phyloP scores from a whole-genome alignment of 495 filamentous ascomycete genomes.

The Podospora australis region DNA sequence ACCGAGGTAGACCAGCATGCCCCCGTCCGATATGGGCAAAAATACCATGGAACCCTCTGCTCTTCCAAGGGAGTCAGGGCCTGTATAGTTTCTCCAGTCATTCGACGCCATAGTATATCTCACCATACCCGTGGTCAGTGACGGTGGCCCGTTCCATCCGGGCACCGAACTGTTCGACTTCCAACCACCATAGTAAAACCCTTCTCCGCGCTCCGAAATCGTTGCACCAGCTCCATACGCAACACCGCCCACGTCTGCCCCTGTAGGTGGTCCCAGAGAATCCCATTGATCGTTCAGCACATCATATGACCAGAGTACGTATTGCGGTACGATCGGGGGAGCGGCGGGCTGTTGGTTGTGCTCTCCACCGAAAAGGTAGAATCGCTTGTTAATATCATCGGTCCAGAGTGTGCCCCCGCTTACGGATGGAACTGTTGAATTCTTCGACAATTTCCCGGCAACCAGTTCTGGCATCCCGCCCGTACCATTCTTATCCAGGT shows the following conservation, averaged over 20 bases:
- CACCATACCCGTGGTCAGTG: constrained; percentile 35
- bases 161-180: constrained; percentile 37
- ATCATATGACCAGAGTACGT: constrained; percentile 40
- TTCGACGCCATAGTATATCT: constrained; percentile 40
- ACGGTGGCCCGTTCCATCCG: constrained; percentile 35
- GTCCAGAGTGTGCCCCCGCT: constrained; percentile 45
- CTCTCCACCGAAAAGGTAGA: constrained; percentile 50
- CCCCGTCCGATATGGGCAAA: constrained; percentile 46
- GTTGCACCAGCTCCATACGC: constrained; percentile 21
- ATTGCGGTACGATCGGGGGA: no score
- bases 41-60: constrained; percentile 43
- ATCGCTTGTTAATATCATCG: constrained; percentile 46
- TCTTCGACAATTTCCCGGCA: constrained; percentile 46
- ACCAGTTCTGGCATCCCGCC: constrained; percentile 44
- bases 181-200: constrained; percentile 42
- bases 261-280: constrained; percentile 18
- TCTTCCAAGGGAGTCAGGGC: constrained; percentile 37
- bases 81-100: constrained; percentile 35
- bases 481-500: constrained; percentile 34
- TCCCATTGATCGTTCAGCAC: constrained; percentile 40
- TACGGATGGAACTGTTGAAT: constrained; percentile 37
- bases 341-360: constrained; percentile 30
- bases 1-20: constrained; percentile 49
- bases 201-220: constrained; percentile 19
- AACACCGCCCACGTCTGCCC: constrained; percentile 14